A percentile compares a stretch with the other conserved stretches of the same genome.
Conservation (phyloP, 2,329 filamentous ascomycete species). For the Fusarium chlamydosporum region DNA sequence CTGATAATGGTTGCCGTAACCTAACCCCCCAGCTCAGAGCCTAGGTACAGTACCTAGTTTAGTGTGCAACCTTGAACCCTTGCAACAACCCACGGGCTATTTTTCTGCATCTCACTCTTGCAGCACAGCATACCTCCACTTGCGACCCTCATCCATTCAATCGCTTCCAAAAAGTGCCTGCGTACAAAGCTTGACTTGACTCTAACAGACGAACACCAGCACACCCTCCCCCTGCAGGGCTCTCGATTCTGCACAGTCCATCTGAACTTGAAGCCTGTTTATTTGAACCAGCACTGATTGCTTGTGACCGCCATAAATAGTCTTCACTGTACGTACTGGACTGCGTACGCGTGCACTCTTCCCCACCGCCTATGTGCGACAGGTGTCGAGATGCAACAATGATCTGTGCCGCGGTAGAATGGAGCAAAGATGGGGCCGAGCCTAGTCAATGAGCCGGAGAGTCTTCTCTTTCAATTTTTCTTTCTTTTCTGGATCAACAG, state of each 20-base stretch:
- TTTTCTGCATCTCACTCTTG: constrained; percentile 44
- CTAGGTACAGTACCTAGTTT: constrained; percentile 4
- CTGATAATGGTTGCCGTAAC: constrained; percentile 1
- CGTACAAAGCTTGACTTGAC: constrained; percentile 24
- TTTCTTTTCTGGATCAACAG: constrained; percentile 35
- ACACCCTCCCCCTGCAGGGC: constrained; percentile 20
- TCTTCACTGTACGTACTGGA: constrained; percentile 10
- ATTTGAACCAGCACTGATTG: constrained; percentile 7
- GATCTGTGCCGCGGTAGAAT: constrained; percentile 46
- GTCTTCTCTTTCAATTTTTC: constrained; percentile 11
- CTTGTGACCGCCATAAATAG: constrained; percentile 9
- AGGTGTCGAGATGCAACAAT: constrained; percentile 45
- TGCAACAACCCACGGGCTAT: constrained; percentile 21
- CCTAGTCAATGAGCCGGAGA: constrained; percentile 33
- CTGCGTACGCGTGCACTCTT: constrained; percentile 22
- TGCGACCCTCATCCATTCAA: constrained; percentile 14
- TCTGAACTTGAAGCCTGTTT: constrained; percentile 28
- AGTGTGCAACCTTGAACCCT: constrained; percentile 13
- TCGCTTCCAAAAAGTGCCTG: constrained; percentile 13
- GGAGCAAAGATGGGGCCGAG: constrained; percentile 39
- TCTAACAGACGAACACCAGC: constrained; percentile 7
- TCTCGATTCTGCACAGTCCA: constrained; percentile 35
- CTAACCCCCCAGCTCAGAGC: constrained; percentile 1
- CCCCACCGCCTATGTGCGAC: constrained; percentile 46
- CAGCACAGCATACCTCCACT: constrained; percentile 32